These are phyloP conservation scores for Antarctomyces pellizariae DNA, from an alignment of 495 filamentous ascomycete genomes.

Conservation along the genomic window DNA sequence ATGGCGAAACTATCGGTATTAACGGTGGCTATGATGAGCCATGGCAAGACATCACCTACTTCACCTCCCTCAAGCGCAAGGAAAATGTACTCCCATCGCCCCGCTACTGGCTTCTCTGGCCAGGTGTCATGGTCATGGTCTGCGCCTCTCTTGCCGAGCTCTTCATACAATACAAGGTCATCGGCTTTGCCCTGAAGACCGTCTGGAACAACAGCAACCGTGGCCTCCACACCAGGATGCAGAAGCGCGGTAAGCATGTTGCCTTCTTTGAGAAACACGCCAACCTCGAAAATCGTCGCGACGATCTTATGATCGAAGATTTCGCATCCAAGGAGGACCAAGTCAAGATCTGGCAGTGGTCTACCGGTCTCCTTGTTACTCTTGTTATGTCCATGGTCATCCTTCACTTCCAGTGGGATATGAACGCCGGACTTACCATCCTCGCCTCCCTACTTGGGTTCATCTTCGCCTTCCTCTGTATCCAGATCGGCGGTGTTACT, in stretches of 20 bases:
- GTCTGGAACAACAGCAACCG: constrained; percentile 22
- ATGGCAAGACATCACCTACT: constrained; percentile 25
- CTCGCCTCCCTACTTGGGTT: constrained; percentile 37
- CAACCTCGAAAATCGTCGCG: constrained; percentile 12
- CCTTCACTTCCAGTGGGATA: constrained; percentile 34
- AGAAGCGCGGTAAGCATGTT: constrained; percentile 20
- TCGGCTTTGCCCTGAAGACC: constrained; percentile 26
- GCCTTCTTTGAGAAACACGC: constrained; percentile 21
- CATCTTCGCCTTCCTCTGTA: constrained; percentile 44
- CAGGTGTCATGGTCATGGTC: constrained; percentile 41
- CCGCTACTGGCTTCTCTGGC: constrained; percentile 45
- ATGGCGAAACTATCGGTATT: constrained; percentile 25
- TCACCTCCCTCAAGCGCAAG: constrained; percentile 24
- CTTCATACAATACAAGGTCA: constrained; percentile 33
- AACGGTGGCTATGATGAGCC: constrained; percentile 17
- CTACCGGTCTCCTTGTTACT: constrained; percentile 23
- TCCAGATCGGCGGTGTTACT: constrained; percentile 36
- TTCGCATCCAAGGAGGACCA: constrained; percentile 27
- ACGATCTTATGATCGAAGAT: constrained; percentile 21
- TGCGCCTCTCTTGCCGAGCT: constrained; percentile 35
- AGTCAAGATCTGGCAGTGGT: constrained; percentile 40
- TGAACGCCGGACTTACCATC: constrained; percentile 34
- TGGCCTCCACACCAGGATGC: constrained; percentile 17
- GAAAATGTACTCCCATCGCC: constrained; percentile 26
- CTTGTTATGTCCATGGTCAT: constrained; percentile 32